Evolutionary conservation across 441 rosid species (phyloP), one percentile per base, ranked within the genome.

Genomic region (Syzygium syzygioides): DNA sequence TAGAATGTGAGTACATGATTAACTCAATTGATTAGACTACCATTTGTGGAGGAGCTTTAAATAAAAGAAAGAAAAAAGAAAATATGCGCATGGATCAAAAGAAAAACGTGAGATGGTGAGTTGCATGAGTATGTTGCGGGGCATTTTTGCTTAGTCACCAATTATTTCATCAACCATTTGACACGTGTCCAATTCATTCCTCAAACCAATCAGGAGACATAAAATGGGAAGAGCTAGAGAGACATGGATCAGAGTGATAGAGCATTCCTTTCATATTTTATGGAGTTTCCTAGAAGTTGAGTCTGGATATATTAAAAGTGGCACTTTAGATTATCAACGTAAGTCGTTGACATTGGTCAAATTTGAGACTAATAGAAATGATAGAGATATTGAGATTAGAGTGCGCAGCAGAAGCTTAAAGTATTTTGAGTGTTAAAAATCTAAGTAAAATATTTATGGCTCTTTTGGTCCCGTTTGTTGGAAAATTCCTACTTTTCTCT

Each of bases 151-250:
- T 60, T 28, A 1, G 9, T 60, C 8, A 1, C 68, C 4, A 25
- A 28, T 57, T 60, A n/a, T 60, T 60, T 60, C 9, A 57, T 57
- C 62, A 2, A 57, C 3, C n/a, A 0, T 60, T 60, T 60, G 19
- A 60, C 9, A 28, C 4, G 4, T 60, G 18, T n/a, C 34, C 34
- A n/a, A n/a, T 28, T 28, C 19, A 60, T 60, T 60, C 68, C 9
- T 5, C 1, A 14, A 14, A n/a, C 2, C 4, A 60, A 60, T n/a
- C 2, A 1, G 4, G 9, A 60, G 9, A 60, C 19, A 3, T 28
- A 3, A 6, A 28, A 60, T 14, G n/a, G 68, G 34, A 60, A 14
- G 34, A 60, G 34, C 4, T 60, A 60, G 68, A n/a, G n/a, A n/a
- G n/a, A n/a, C n/a, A n/a, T n/a, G n/a, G n/a, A n/a, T n/a, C n/a